Conservation (phyloP, 2,329 filamentous ascomycete genomes). For the Amauroascus verrucosus region DNA sequence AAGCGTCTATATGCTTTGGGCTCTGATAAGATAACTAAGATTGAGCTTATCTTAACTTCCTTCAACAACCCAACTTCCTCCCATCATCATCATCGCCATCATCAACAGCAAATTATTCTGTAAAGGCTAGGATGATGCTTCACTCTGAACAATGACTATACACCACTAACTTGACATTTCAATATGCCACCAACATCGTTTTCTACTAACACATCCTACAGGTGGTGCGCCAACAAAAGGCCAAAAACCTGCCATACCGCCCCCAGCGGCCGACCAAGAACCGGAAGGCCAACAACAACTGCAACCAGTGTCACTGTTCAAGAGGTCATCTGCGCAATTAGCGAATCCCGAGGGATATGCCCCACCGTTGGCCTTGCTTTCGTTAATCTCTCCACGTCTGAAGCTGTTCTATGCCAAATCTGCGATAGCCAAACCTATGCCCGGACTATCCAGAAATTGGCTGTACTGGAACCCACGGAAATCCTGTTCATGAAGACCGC, state of each 20-base stretch:
- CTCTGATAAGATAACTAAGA: conserved; percentile 11
- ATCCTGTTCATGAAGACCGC: conserved; percentile 67
- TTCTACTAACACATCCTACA: neutral
- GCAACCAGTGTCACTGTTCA: conserved; percentile 50
- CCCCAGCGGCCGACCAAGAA: conserved; percentile 41
- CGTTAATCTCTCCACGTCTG: conserved; percentile 73
- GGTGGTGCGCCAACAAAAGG: conserved; percentile 2
- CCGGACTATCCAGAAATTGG: conserved; percentile 75
- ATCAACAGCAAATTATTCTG: neutral
- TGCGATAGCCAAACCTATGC: conserved; percentile 89
- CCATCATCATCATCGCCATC: neutral
- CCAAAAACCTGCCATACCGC: conserved; percentile 19
- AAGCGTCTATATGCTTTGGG: too few species aligned
- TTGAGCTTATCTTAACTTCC: conserved; percentile 7
- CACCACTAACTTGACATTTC: neutral
- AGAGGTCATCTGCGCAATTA: conserved; percentile 76
- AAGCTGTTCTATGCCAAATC: conserved; percentile 79
- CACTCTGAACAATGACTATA: neutral
- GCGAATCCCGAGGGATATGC: conserved; percentile 75
- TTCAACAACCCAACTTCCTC: neutral
- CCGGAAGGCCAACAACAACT: conserved; percentile 44
- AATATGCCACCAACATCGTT: neutral
- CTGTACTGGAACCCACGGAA: conserved; percentile 66
- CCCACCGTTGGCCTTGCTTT: conserved; percentile 79
- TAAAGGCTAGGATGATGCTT: neutral